Base-by-base conservation (phyloP, 768 basidiomycete genomes). In the Chalciporus sphaerocephalus region DNA sequence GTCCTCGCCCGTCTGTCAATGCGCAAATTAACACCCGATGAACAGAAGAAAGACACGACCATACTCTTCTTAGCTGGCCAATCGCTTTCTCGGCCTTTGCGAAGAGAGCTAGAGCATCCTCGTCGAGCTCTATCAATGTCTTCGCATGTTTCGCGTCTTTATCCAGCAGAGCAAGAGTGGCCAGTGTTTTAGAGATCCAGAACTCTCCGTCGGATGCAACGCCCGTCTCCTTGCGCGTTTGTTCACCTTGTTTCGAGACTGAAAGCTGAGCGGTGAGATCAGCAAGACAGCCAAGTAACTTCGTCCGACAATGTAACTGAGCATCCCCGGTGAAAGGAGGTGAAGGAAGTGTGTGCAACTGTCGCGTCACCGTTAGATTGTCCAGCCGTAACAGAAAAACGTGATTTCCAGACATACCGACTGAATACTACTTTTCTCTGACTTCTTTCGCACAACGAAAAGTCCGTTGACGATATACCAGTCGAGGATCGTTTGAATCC, bases 391-490 rank as follows among this genome's bases (percentile, higher is more conserved):
- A 16, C 24, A 11, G 8, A 24, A 39, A 25, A 16, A 0, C 11
- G 10, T 20, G 11, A 41, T 20, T 18, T 20, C 25, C 22, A 2
- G n/a, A 73, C 86, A 51, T 62, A 92, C 87, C 55, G 75, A 75
- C 46, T 63, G 54, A 52, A 81, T 72, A 1, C 69, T 50, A 48
- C 76, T 85, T 61, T 86, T 87, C 46, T 79, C 76, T 18, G 81
- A 80, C 59, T 79, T 81, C 67, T 89, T 92, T 54, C 76, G 76
- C 51, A 92, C 67, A 16, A 76, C 63, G 61, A 92, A 96, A 36
- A 95, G 75, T 0, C 92, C 93, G 49, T 96, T 75, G 6, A 92
- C 76, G 49, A 78, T 65, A 34, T 96, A 71, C 79, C 92, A 96
- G 49, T 94, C 81, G 21, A 98, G 71, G 43, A 93, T 69, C 10